Evolutionary conservation across 305 asterid genomes (phyloP), one percentile per base, ranked within the genome.

Genomic region (Fraxinus sp.): DNA sequence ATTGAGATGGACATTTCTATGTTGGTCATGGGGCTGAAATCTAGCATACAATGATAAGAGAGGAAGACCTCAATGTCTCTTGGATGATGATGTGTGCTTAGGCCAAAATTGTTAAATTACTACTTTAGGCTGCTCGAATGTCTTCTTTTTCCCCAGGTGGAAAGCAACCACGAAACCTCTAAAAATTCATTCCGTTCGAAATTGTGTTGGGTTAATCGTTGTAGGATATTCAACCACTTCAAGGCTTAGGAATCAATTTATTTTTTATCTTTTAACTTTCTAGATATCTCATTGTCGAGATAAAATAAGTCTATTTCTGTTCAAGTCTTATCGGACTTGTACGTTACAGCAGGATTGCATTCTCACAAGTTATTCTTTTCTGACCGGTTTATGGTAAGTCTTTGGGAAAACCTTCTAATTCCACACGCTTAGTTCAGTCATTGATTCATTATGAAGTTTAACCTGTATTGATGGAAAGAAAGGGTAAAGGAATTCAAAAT

Each of bases 341-440:
- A 32, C n/a, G 4, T 43, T 71, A 9, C 22, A 80, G 41, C 72
- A 46, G 52, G 71, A 18, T 70, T 18, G 32, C 33, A 32, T 68
- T 46, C 46, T 39, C 68, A 39, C 5, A 36, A 79, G 43, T 37
- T 71, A 18, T 16, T 41, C 57, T 72, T 18, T 80, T 37, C 35
- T 33, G 55, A 49, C 77, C 66, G 9, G 7, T 39, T 37, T 66
- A 39, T 79, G 64, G 11, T 5, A 20, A 36, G 33, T 41, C 26
- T 64, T 33, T 13, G 26, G 35, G 20, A 75, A 62, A 79, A 30
- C 37, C 82, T 79, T 52, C 41, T 64, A 79, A 9, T 79, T 79
- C 37, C 35, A 70, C 75, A 70, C 7, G 22, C 39, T 16, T 70
- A 11, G 75, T 28, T 30, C 75, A 5, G 75, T 24, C 66, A 22